These are phyloP conservation scores for Phascolomyces articulosus DNA, from an alignment of 371 early-diverging fungal genomes.

Conservation along the genomic window DNA sequence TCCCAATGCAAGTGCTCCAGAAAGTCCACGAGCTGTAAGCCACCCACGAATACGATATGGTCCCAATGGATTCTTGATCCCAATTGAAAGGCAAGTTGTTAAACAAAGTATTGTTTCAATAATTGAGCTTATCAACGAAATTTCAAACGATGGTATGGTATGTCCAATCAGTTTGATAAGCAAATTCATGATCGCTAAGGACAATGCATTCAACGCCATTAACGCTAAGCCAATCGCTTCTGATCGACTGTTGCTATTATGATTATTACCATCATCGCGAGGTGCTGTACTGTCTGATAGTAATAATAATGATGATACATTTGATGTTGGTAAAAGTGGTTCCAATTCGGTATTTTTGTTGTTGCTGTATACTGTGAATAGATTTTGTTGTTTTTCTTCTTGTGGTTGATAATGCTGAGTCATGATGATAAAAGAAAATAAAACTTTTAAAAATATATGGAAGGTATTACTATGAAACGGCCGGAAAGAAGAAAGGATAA, in stretches of 20 bases:
- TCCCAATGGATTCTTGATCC: slow-evolving; percentile 59
- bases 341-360: not conserved
- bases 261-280: too few relatives aligned
- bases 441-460: too few relatives aligned
- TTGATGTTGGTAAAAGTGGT: not conserved
- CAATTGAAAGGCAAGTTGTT: slow-evolving; percentile 47
- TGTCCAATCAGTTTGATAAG: slow-evolving; percentile 64
- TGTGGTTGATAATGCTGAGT: too few relatives aligned
- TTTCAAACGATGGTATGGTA: slow-evolving; percentile 61
- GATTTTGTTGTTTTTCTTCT: too few relatives aligned
- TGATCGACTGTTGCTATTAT: not conserved
- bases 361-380: not conserved
- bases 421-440: too few relatives aligned
- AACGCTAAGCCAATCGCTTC: slow-evolving; percentile 34
- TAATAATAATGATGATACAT: not conserved
- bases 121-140: slow-evolving; percentile 71
- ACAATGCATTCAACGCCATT: slow-evolving; percentile 69
- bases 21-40: slow-evolving; percentile 63
- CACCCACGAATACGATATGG: slow-evolving; percentile 47
- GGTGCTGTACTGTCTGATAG: too few relatives aligned
- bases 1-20: slow-evolving; percentile 67
- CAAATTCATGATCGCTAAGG: slow-evolving; percentile 68
- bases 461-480: too few relatives aligned
- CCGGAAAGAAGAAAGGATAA: too few relatives aligned
- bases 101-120: slow-evolving; percentile 64